Conservation (phyloP, 2,329 filamentous ascomycete species). For the Trichoderma atroviride region DNA sequence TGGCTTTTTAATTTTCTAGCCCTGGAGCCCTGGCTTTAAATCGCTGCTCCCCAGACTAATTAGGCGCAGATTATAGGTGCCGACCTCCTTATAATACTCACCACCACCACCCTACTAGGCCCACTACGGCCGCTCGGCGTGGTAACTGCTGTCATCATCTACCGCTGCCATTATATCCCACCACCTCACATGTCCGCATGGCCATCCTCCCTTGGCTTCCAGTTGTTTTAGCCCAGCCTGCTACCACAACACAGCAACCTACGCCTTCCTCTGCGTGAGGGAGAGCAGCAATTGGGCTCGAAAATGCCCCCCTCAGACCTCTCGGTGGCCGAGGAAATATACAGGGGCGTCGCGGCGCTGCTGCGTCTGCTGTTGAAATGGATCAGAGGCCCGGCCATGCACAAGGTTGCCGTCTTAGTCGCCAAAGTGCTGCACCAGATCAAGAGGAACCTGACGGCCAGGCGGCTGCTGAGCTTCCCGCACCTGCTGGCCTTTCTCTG, state of each 20-base stretch:
- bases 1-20: not conserved
- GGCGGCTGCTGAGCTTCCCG: constrained; percentile 62
- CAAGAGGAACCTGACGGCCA: constrained; percentile 50
- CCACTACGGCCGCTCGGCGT: not conserved
- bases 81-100: not conserved
- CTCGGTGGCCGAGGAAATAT: constrained; percentile 33
- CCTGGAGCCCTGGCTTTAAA: not conserved
- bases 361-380: constrained; percentile 45
- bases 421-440: constrained; percentile 36
- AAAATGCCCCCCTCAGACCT: constrained; percentile 35
- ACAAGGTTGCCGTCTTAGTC: constrained; percentile 39
- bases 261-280: constrained; percentile 1
- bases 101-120: not conserved
- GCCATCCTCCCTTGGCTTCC: not conserved
- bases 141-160: constrained; percentile 6
- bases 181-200: not conserved
- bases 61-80: not conserved
- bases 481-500: constrained; percentile 73
- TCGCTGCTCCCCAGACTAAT: constrained; percentile 1
- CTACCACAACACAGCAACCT: not conserved
- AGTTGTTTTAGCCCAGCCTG: not conserved
- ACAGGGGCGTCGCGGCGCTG: constrained; percentile 32
- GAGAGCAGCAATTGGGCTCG: constrained; percentile 36
- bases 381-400: constrained; percentile 46
- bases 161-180: not conserved